Evolutionary conservation across 2,329 filamentous ascomycete species (phyloP).

Genomic region (Lasiodiplodia sp.): DNA sequence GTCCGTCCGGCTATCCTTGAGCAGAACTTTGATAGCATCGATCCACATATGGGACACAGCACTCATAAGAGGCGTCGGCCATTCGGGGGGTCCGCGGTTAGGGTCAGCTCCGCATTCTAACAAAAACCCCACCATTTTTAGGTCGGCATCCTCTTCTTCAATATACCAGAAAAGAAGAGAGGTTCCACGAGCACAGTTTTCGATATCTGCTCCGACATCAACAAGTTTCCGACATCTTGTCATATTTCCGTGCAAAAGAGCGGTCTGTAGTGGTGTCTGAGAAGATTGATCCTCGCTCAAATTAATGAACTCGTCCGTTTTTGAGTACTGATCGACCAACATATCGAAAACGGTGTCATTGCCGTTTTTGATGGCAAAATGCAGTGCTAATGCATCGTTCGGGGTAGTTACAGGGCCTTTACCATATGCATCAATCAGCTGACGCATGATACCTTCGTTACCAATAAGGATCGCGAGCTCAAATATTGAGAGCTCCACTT

Average conservation of each 20-base stretch:
- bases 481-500: background rate
- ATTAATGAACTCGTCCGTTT: background rate
- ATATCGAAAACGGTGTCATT: background rate
- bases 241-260: background rate
- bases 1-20: background rate
- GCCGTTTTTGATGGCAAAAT: background rate
- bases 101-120: background rate
- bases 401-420: too few species aligned
- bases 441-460: background rate
- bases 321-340: background rate
- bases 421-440: background rate
- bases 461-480: background rate
- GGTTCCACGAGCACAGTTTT: background rate
- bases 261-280: background rate
- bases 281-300: background rate
- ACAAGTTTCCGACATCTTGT: background rate
- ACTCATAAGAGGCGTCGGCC: background rate
- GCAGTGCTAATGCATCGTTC: background rate
- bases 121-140: background rate
- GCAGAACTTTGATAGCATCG: background rate
- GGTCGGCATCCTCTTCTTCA: too few species aligned
- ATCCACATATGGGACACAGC: background rate
- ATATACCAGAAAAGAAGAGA: background rate
- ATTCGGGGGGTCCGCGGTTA: background rate
- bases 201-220: background rate